A percentile compares a stretch with the other conserved stretches of the same genome.
phyloP scores from a whole-genome alignment of 345 rosid genomes.

The Luvunga scandens region DNA sequence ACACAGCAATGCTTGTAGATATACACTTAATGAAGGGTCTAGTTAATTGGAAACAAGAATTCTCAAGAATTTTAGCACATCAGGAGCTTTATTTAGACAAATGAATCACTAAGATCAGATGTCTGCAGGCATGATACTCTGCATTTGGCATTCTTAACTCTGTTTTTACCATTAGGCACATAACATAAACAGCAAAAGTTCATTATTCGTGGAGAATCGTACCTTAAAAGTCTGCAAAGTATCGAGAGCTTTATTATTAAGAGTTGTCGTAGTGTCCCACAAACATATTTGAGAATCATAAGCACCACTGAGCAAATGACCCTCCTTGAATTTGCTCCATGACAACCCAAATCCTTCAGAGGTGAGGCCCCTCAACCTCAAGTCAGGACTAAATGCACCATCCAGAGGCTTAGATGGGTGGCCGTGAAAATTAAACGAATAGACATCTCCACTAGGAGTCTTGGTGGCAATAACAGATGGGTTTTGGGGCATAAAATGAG shows the following conservation, averaged over 20 bases:
- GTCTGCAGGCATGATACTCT: background rate
- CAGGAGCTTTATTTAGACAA: background rate
- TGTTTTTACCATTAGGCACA: no score
- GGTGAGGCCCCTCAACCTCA: conserved; percentile 86
- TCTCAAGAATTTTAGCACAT: background rate
- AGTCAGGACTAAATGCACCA: conserved; percentile 81
- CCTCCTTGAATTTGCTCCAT: conserved; percentile 92
- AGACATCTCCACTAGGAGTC: conserved; percentile 92
- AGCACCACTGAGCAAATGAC: conserved; percentile 91
- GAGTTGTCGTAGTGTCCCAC: conserved; percentile 82
- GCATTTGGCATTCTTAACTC: background rate
- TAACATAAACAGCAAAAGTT: background rate
- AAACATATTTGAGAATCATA: conserved; percentile 97
- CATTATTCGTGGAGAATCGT: background rate
- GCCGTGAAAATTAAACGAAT: conserved; percentile 81
- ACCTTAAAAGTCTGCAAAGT: conserved; percentile 86
- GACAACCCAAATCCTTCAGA: conserved; percentile 96
- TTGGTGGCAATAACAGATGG: conserved; percentile 84
- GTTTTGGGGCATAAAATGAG: conserved; percentile 96
- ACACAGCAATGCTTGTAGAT: background rate
- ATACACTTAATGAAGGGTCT: background rate
- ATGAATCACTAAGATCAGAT: background rate
- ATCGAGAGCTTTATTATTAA: conserved; percentile 75
- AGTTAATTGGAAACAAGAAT: background rate
- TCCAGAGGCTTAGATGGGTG: conserved; percentile 89